These are phyloP conservation scores for Neurospora sp. DNA, from an alignment of 495 filamentous ascomycete genomes.

Conservation along the genomic window DNA sequence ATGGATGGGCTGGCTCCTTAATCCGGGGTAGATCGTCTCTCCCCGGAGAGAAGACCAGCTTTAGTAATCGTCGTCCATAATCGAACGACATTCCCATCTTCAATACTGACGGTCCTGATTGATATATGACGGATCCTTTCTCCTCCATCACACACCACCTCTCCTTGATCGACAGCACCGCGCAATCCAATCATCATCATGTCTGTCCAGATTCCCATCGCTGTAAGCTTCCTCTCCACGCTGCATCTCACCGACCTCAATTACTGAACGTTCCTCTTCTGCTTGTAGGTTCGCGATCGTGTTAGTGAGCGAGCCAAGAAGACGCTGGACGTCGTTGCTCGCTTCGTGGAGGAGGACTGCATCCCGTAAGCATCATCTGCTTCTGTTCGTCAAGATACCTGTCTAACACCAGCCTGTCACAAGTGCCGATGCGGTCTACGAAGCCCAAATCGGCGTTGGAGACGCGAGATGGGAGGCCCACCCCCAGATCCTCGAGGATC, in stretches of 20 bases:
- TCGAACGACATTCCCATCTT: background rate
- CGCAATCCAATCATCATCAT: conserved; percentile 24
- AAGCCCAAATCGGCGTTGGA: conserved; percentile 68
- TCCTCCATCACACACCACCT: background rate
- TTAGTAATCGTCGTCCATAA: background rate
- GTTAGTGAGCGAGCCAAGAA: conserved; percentile 77
- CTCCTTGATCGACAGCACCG: background rate
- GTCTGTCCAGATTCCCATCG: conserved; percentile 57
- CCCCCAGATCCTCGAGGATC: conserved; percentile 72
- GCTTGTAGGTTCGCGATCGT: conserved; percentile 36
- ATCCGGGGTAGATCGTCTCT: background rate
- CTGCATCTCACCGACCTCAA: background rate
- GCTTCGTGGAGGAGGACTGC: conserved; percentile 95
- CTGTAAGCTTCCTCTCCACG: conserved; percentile 38
- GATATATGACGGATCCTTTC: background rate
- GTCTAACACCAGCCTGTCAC: conserved; percentile 6
- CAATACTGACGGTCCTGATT: background rate
- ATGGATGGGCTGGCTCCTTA: background rate
- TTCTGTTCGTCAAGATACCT: background rate
- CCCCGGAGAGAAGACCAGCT: background rate
- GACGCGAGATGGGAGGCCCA: conserved; percentile 64
- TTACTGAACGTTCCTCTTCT: conserved; percentile 16
- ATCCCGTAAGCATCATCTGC: conserved; percentile 46
- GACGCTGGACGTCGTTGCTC: conserved; percentile 62
- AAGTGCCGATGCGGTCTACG: conserved; percentile 63